Evolutionary conservation across 129 eudicot genomes (phyloP).

Genomic region (Scalesia atractyloides): DNA sequence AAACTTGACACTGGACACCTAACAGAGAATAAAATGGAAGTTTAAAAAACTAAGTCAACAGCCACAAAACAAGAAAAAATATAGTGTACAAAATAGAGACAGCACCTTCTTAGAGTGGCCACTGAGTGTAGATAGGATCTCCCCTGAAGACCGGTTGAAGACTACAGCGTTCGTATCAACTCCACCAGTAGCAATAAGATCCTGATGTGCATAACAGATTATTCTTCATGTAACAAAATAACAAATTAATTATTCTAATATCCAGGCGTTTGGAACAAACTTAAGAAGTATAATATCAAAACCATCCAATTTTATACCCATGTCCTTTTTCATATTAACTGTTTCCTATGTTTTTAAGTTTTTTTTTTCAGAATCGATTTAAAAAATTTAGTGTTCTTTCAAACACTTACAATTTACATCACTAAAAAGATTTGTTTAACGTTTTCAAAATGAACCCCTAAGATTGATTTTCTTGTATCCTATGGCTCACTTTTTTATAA

Average conservation of each 20-base stretch:
- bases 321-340: too few relatives aligned
- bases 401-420: too few relatives aligned
- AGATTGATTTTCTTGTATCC: not conserved
- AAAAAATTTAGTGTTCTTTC: too few relatives aligned
- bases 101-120: constrained; percentile 97
- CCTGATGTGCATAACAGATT: constrained; percentile 44
- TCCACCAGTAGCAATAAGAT: constrained; percentile 90
- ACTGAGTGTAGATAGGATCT: constrained; percentile 85
- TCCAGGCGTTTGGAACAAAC: not conserved
- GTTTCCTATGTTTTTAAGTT: too few relatives aligned
- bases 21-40: constrained; percentile 13
- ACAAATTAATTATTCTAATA: not conserved
- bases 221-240: constrained; percentile 3
- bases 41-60: constrained; percentile 7
- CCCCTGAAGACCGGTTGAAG: constrained; percentile 80
- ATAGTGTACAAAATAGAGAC: constrained; percentile 12
- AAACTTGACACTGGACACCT: constrained; percentile 92
- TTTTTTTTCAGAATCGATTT: too few relatives aligned
- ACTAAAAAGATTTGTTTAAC: too few relatives aligned
- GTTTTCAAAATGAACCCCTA: too few relatives aligned
- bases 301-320: too few relatives aligned
- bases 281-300: not conserved
- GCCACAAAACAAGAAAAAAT: not conserved
- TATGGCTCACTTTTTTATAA: not conserved
- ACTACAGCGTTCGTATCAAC: constrained; percentile 81